Percentiles rank a stretch among this genome's conserved stretches.
Evolutionary conservation across 345 rosid genomes (phyloP).

Genomic region (Xanthoceras sorbifolium): DNA sequence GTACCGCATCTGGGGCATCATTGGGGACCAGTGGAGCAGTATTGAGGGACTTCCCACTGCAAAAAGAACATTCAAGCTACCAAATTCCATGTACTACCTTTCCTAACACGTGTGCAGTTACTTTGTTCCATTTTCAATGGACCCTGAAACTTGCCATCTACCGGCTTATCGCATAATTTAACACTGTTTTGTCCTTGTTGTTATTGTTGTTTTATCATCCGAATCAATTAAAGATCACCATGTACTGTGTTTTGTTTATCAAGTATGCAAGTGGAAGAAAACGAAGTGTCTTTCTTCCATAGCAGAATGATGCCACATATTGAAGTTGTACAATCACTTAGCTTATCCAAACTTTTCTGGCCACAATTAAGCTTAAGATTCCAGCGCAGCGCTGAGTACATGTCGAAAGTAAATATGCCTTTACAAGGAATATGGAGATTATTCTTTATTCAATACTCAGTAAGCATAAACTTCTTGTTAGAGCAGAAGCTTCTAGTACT

Average conservation of each 20-base stretch:
- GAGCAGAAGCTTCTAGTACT: background rate
- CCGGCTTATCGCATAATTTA: background rate
- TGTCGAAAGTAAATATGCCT: slow-evolving; percentile 16
- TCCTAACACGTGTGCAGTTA: slow-evolving; percentile 20
- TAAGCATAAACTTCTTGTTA: too few species aligned
- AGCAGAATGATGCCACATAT: background rate
- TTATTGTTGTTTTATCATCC: background rate
- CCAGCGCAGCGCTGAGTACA: background rate
- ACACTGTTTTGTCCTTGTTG: background rate
- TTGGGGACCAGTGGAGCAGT: slow-evolving; percentile 88
- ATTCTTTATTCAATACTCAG: slow-evolving; percentile 4
- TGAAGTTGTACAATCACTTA: background rate
- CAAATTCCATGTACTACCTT: slow-evolving; percentile 77
- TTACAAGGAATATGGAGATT: background rate
- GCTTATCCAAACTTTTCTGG: background rate
- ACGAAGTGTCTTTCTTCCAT: background rate
- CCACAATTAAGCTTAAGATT: background rate
- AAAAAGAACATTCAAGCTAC: slow-evolving; percentile 82
- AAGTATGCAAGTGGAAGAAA: background rate
- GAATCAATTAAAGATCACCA: background rate
- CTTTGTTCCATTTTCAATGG: background rate
- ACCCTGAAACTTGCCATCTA: background rate
- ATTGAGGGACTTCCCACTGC: slow-evolving; percentile 65
- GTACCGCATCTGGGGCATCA: slow-evolving; percentile 75
- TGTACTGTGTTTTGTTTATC: background rate